Evolutionary conservation across 164 flowering plant species (phyloP), one percentile per base, ranked within the genome.

Genomic region (Kingdonia uniflora): DNA sequence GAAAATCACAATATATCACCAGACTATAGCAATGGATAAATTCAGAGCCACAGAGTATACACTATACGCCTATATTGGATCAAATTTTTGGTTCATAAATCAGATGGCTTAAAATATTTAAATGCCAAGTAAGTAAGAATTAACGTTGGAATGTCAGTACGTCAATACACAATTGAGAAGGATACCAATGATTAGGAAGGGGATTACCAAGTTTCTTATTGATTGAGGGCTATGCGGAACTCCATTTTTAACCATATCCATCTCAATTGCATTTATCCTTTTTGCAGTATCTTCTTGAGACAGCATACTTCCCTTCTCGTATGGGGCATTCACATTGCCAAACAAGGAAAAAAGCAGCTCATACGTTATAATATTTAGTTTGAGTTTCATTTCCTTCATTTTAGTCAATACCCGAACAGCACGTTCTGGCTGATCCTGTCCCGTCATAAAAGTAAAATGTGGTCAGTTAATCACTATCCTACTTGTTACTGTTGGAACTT

Each of bases 381-480:
- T 58, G 35, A 85, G 20, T 26, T 74, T 66, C 65, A 66, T 26
- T 29, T 76, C 51, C 56, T 68, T 84, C 88, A 92, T 84, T 71
- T 76, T 84, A 54, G 83, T 79, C 63, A 82, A 70, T 25, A 78
- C 66, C 37, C 65, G 61, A 52, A 84, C 56, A 29, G 88, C 95
- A 17, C 86, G 81, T 61, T 84, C 91, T 59, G 91, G 98, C 67
- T 77, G 68, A 70, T 80, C 89, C 98, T 91, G 75, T 73, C 77
- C 52, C 20, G 63, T 67, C 22, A 24, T 1, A 54, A 33, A 8
- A 19, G 24, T 44, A 49, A 11, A 65, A 21, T 3, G 35, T 29
- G 35, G n/a, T 29, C 35, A 29, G 35, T 29, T 29, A 4, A 29
- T 29, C 35, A 29, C 8, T 29, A 29, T 29, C 35, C 35, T 29